Base-by-base conservation (phyloP, 495 filamentous ascomycete genomes). In the Corynascus novoguineensis region DNA sequence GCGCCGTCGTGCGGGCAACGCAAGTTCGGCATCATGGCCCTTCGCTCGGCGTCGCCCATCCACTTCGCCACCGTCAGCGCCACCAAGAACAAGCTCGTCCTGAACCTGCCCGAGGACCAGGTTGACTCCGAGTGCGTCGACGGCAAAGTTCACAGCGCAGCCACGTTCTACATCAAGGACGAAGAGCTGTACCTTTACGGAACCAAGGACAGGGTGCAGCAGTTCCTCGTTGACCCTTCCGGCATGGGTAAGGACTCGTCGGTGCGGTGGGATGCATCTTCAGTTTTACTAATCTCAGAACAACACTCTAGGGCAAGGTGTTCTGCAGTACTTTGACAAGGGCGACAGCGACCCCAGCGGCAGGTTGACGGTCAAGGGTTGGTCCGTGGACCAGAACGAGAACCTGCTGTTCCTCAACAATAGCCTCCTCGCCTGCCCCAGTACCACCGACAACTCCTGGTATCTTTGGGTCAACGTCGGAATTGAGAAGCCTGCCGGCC, bases 161-260 rank as follows among this genome's bases (percentile, higher is more conserved):
- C 79, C 35, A 80, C 72, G 22, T 78, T 82, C 67, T 75, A 71
- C 64, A 68, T 81, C 42, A 51, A 73, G 21, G 67, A 80, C 50
- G 73, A 69, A 25, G 69, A 67, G 34, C 71, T 82, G 28, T 75
- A 61, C 60, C 75, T 82, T 41, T 80, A 75, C 60, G 64, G 71
- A 44, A 29, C 38, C 11, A 66, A 68, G 27, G 69, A 65, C 21
- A 67, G 68, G 41, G 61, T 70, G n/a, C 78, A 81, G 65, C 67
- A 76, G 64, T 59, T 80, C 54, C 77, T 65, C 50, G 76, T 74
- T 35, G 79, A 82, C 57, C 76, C 76, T 46, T 81, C 78, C 40
- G 78, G 78, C 61, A 81, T 81, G 78, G 78, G 57, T 54, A 44
- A 50, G 57, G 0, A 8, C n/a, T 15, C 4, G 4, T 27, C 1